Base-by-base conservation (phyloP, 1,284 basidiomycete genomes). In the Ganoderma lucidum region DNA sequence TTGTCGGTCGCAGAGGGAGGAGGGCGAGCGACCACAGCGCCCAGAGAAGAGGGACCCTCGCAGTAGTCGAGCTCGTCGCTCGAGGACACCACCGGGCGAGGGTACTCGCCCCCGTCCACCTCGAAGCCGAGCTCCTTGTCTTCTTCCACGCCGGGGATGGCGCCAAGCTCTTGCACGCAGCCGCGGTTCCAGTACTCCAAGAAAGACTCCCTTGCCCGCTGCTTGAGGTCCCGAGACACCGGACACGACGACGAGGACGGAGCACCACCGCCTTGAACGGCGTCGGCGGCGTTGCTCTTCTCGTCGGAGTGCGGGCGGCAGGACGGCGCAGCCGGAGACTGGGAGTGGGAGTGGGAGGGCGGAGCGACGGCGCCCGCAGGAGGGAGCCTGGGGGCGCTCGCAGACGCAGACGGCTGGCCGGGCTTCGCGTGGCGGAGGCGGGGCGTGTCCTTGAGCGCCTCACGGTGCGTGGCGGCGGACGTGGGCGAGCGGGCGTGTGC, bases 251-350 rank as follows among this genome's bases (percentile, higher is more conserved):
- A 51, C 48, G 48, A 28, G 23, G n/a, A 28, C 48, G n/a, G 23
- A 51, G 48, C 48, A 51, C 48, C 23, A 51, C 48, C 28, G 48
- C 48, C 23, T 51, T 51, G 48, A 51, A 51, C 48, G 48, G 48
- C 48, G 48, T 51, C 23, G n/a, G 48, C 48, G n/a, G n/a, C 0
- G 48, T 28, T 51, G 23, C 48, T 51, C 48, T 0, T 28, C 1
- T 23, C 23, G 48, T 28, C 10, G 48, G 23, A 4, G 48, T 2
- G 48, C 23, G n/a, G 48, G 23, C 48, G n/a, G 48, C 48, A 23
- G 23, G n/a, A 23, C 23, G n/a, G n/a, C 9, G 10, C 23, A 44
- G 15, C 15, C 6, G 42, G 42, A 23, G 2, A 12, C 48, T n/a
- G 23, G 48, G 12, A 51, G 48, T 37, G 37, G 4, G 37, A 37